A percentile compares a stretch with the other conserved stretches of the same genome.
Conservation (phyloP, 23 red algal species). For the Gracilaria domingensis region DNA sequence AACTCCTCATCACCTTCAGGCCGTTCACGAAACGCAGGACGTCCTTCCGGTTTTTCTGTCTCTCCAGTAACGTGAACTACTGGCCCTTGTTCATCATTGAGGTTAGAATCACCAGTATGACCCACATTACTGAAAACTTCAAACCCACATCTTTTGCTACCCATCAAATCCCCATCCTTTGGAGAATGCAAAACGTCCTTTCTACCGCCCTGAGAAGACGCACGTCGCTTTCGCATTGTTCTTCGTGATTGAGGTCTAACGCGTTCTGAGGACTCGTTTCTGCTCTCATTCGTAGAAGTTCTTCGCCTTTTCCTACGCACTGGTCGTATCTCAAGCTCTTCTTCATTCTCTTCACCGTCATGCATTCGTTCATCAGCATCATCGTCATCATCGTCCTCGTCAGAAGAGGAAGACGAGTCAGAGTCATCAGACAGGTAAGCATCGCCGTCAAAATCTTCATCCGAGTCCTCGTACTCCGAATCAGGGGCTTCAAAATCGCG, state of each 20-base stretch:
- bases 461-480: constrained; percentile 64
- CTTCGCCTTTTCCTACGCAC: background rate
- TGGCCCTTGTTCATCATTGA: background rate
- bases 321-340: constrained; percentile 27
- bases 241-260: background rate
- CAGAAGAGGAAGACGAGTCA: constrained; percentile 35
- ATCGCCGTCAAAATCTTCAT: constrained; percentile 67
- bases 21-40: background rate
- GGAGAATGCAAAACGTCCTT: background rate
- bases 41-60: background rate
- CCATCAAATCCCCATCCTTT: background rate
- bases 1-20: background rate
- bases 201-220: background rate
- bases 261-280: background rate
- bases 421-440: constrained; percentile 32
- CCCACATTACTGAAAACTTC: constrained; percentile 38
- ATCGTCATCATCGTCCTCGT: constrained; percentile 34
- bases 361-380: background rate
- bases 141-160: constrained; percentile 30
- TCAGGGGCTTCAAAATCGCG: constrained; percentile 65
- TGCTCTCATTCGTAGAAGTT: background rate
- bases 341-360: constrained; percentile 11
- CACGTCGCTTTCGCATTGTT: background rate
- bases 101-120: constrained; percentile 35
- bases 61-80: background rate